Percentiles rank a stretch among this genome's conserved stretches.
Conservation (phyloP, 129 eudicot species). For the Smallanthus sonchifolius region DNA sequence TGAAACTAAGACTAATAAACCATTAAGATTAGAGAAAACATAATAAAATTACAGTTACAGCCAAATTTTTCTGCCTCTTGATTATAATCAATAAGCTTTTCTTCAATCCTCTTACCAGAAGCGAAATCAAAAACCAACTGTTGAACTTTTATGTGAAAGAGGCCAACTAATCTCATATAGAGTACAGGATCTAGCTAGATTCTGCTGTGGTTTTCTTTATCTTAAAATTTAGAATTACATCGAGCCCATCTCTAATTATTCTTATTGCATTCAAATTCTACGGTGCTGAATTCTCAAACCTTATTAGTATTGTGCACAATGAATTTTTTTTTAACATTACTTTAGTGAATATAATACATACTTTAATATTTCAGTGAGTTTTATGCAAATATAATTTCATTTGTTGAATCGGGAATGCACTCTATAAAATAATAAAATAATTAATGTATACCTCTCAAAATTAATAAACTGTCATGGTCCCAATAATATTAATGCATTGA, state of each 20-base stretch:
- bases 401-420: too few species aligned
- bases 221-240: not conserved
- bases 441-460: too few species aligned
- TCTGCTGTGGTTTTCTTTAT: not conserved
- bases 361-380: too few species aligned
- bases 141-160: slow-evolving; percentile 75
- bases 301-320: too few species aligned
- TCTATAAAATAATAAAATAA: too few species aligned
- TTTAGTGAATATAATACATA: too few species aligned
- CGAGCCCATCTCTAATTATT: not conserved
- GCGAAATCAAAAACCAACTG: slow-evolving; percentile 81
- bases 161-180: slow-evolving; percentile 74
- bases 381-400: too few species aligned
- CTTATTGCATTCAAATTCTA: not conserved
- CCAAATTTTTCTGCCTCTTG: slow-evolving; percentile 93
- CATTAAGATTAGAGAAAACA: not conserved
- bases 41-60: slow-evolving; percentile 32
- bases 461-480: not conserved
- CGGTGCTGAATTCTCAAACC: not conserved
- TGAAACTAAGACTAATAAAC: not conserved
- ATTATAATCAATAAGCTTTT: slow-evolving; percentile 80
- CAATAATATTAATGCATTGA: not conserved
- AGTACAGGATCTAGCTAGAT: slow-evolving; percentile 58
- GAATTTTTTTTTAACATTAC: too few species aligned
- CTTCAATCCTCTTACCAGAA: slow-evolving; percentile 87